Conservation (phyloP, 352 stramenopile species). For the Thalassiosira livingstoniorum region DNA sequence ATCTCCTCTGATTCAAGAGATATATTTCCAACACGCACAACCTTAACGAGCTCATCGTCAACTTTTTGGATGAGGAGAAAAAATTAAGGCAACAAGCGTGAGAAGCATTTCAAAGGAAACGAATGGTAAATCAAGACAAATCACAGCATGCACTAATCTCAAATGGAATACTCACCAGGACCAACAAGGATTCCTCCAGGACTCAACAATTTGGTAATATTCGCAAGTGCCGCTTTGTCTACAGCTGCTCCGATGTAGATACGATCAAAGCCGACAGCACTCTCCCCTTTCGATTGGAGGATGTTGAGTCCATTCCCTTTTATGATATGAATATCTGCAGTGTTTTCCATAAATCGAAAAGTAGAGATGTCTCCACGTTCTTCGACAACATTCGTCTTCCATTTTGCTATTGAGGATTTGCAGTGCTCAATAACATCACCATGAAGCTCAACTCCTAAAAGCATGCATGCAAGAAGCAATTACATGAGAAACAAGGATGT, state of each 20-base stretch:
- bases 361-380: constrained; percentile 43
- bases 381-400: constrained; percentile 60
- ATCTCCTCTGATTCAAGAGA: constrained; percentile 38
- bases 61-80: constrained; percentile 46
- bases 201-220: constrained; percentile 80
- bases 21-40: constrained; percentile 62
- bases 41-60: constrained; percentile 82
- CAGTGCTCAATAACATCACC: constrained; percentile 77
- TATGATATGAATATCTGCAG: constrained; percentile 61
- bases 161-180: constrained; percentile 64
- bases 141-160: background rate
- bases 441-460: constrained; percentile 74
- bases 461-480: constrained; percentile 18
- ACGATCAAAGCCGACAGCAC: constrained; percentile 79
- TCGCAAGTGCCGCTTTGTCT: constrained; percentile 56
- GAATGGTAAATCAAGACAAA: background rate
- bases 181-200: constrained; percentile 83
- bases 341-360: constrained; percentile 68
- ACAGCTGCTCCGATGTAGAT: constrained; percentile 86
- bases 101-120: background rate
- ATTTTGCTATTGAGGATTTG: constrained; percentile 64
- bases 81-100: constrained; percentile 1
- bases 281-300: constrained; percentile 64
- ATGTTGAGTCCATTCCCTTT: constrained; percentile 82
- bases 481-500: background rate